Evolutionary conservation across 2,329 filamentous ascomycete species (phyloP).

Genomic region (Microdochium bolleyi): DNA sequence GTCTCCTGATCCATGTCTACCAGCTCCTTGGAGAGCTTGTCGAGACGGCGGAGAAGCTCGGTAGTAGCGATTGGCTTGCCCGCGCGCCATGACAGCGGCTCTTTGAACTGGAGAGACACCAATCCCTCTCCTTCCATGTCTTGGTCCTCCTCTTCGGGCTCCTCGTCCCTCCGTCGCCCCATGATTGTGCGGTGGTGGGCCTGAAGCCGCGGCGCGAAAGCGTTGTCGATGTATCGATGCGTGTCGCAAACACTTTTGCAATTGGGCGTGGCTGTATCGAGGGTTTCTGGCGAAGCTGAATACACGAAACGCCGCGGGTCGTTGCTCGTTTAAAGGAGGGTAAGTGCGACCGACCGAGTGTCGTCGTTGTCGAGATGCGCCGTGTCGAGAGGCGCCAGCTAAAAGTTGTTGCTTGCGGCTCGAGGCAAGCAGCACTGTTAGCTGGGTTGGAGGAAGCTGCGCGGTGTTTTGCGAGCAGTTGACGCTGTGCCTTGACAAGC

Average conservation of each 20-base stretch:
- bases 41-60: slow-evolving; percentile 74
- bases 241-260: not conserved
- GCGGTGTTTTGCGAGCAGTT: not conserved
- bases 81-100: slow-evolving; percentile 83
- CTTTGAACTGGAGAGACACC: slow-evolving; percentile 64
- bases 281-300: too few species aligned
- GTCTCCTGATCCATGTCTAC: slow-evolving; percentile 81
- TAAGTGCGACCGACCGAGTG: too few species aligned
- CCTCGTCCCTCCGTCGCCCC: slow-evolving; percentile 30
- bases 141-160: slow-evolving; percentile 27
- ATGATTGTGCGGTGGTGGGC: slow-evolving; percentile 15
- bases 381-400: too few species aligned
- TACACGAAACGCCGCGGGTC: too few species aligned
- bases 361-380: too few species aligned
- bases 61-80: slow-evolving; percentile 81
- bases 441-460: too few species aligned
- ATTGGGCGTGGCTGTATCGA: too few species aligned
- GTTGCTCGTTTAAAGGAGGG: too few species aligned
- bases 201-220: not conserved
- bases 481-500: not conserved
- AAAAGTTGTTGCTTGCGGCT: too few species aligned
- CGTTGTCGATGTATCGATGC: not conserved
- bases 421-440: too few species aligned
- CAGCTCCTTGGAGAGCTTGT: slow-evolving; percentile 75
- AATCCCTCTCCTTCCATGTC: slow-evolving; percentile 29